Evolutionary conservation across 192 early-diverging fungal genomes (phyloP).

Genomic region (Linnemannia schmuckeri): DNA sequence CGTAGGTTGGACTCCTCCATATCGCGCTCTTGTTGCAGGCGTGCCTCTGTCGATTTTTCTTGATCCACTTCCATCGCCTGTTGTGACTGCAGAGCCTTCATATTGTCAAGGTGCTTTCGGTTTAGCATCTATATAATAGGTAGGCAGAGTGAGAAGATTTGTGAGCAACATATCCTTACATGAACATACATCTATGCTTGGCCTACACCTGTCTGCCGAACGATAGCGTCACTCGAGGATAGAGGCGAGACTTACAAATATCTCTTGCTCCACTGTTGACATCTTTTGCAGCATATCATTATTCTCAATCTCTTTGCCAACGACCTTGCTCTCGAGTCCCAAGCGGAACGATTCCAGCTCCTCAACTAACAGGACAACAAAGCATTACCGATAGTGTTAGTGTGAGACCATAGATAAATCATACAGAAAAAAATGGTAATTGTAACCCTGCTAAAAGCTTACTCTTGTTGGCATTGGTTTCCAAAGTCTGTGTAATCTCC

Average conservation of each 20-base stretch:
- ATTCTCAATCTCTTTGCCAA: conserved; percentile 6
- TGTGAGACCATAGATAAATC: background rate
- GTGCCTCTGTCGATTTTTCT: background rate
- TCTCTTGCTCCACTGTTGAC: conserved; percentile 4
- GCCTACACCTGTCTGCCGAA: background rate
- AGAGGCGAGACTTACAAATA: background rate
- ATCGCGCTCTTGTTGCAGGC: background rate
- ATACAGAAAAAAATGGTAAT: too few species aligned
- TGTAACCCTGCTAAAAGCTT: background rate
- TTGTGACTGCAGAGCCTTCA: background rate
- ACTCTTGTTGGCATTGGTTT: background rate
- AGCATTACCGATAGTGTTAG: background rate
- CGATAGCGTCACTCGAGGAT: background rate
- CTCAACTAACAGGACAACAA: background rate
- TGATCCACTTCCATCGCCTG: background rate
- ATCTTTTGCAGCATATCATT: conserved; percentile 5
- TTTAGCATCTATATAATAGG: background rate
- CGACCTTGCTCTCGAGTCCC: background rate
- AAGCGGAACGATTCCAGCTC: conserved; percentile 2
- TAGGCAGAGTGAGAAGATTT: background rate
- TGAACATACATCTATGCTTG: too few species aligned
- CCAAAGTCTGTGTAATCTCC: background rate
- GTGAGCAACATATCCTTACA: background rate
- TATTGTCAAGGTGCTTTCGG: background rate
- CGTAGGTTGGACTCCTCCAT: background rate